These are phyloP conservation scores for Chimonanthus salicifolius DNA, from an alignment of 164 flowering plant species.

Conservation along the genomic window DNA sequence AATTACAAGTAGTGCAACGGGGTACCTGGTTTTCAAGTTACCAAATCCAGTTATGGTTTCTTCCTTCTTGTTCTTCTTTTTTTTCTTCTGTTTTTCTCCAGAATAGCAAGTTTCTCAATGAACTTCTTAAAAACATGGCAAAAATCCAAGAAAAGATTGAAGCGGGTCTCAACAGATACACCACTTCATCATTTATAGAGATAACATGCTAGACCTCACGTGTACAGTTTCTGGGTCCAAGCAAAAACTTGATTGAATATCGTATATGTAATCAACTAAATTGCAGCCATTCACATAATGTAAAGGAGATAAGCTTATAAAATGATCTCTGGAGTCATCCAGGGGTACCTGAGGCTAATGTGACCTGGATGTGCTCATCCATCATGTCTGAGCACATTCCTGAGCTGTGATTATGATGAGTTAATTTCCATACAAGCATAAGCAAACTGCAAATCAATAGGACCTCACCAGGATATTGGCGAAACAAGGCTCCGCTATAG, in stretches of 20 bases:
- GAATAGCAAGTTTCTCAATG: neutral
- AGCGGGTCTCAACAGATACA: no score
- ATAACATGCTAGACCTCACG: no score
- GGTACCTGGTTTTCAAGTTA: neutral
- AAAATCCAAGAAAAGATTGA: no score
- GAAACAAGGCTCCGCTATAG: constrained; percentile 90
- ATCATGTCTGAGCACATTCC: neutral
- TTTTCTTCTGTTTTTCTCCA: no score
- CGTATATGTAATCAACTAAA: no score
- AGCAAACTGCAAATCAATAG: neutral
- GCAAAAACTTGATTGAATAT: no score
- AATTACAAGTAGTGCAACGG: neutral
- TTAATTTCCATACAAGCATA: neutral
- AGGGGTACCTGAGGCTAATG: neutral
- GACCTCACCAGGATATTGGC: constrained; percentile 89
- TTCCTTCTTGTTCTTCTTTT: no score
- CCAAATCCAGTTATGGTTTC: neutral
- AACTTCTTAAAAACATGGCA: neutral
- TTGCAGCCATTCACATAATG: no score
- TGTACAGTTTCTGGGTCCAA: no score
- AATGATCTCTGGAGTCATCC: no score
- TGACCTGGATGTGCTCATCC: neutral
- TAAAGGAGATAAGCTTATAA: no score
- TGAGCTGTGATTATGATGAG: neutral
- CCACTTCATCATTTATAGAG: no score